phyloP scores from a whole-genome alignment of 2,329 filamentous ascomycete genomes.

The Calonectria multiphialidica region DNA sequence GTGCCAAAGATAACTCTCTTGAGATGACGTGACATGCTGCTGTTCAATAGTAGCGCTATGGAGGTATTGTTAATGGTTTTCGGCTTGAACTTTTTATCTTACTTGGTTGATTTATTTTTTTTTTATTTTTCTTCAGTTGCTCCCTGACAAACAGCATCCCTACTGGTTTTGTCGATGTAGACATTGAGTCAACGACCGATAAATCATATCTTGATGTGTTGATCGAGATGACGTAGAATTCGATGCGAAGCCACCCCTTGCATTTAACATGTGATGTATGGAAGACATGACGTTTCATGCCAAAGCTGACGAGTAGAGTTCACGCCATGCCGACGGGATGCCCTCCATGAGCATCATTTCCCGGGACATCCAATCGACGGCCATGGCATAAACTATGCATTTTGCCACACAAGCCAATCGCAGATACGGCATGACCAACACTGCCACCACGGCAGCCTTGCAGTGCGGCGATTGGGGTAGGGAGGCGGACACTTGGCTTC shows the following conservation, averaged over 20 bases:
- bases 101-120: background rate
- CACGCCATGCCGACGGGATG: background rate
- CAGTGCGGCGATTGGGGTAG: background rate
- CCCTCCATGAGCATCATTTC: background rate
- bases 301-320: background rate
- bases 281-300: background rate
- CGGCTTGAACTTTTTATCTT: too few species aligned
- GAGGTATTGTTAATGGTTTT: too few species aligned
- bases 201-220: background rate
- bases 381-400: background rate
- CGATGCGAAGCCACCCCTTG: background rate
- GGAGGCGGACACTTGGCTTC: background rate
- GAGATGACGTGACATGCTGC: background rate
- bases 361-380: background rate
- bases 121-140: background rate
- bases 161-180: too few species aligned
- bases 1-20: background rate
- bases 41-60: background rate
- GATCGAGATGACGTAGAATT: background rate
- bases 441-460: background rate
- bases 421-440: background rate
- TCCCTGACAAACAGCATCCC: too few species aligned
- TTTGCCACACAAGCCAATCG: background rate
- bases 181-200: background rate
- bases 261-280: background rate